These are phyloP conservation scores for Ampelocalamus luodianensis DNA, from an alignment of 176 grass and related monocot species.

Conservation along the genomic window DNA sequence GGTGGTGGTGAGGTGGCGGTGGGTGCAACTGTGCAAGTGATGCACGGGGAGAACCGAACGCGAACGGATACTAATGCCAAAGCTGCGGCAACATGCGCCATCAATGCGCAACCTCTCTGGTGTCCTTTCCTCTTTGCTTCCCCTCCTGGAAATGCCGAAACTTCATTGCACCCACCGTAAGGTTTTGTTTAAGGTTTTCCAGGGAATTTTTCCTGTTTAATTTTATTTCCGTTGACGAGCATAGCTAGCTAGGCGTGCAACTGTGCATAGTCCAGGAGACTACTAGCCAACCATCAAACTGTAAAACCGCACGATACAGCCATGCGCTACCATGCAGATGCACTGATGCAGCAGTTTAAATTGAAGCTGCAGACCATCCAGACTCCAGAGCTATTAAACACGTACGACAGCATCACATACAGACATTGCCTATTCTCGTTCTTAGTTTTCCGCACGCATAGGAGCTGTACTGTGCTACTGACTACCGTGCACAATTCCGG, in stretches of 20 bases:
- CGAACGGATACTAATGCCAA: not conserved
- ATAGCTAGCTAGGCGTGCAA: not conserved
- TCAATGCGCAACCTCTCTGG: constrained; percentile 43
- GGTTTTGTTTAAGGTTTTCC: not conserved
- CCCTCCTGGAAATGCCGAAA: constrained; percentile 10
- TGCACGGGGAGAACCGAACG: constrained; percentile 3
- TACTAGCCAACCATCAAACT: not conserved
- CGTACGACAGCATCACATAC: not conserved
- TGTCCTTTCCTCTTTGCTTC: not conserved
- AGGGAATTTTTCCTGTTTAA: not conserved
- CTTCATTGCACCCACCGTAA: constrained; percentile 6
- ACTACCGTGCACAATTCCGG: not conserved
- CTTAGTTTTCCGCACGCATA: not conserved
- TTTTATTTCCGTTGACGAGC: not conserved
- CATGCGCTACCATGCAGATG: no score
- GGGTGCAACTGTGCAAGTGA: constrained; percentile 5
- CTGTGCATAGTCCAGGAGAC: not conserved
- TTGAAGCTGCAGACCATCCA: no score
- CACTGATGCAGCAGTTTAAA: no score
- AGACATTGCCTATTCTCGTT: no score
- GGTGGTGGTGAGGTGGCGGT: constrained; percentile 37
- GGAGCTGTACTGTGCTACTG: not conserved
- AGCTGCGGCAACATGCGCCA: constrained; percentile 16
- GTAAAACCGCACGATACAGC: no score
- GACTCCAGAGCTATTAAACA: not conserved